A percentile compares a stretch with the other conserved stretches of the same genome.
Evolutionary conservation across 2,329 filamentous ascomycete species (phyloP).

Genomic region (Chaetomium olivaceum): DNA sequence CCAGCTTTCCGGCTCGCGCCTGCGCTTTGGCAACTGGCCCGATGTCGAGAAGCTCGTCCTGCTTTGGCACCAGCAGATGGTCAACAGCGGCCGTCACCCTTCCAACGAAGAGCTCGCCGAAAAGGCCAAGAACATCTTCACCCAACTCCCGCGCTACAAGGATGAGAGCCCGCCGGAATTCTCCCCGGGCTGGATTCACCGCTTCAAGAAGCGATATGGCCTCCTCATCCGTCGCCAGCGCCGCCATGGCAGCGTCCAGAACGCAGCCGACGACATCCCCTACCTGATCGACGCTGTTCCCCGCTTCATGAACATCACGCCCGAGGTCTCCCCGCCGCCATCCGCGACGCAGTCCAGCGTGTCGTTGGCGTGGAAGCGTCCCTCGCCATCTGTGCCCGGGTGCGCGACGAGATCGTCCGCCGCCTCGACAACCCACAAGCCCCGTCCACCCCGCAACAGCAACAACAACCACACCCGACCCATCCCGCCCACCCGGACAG

Average conservation of each 20-base stretch:
- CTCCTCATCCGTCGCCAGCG: constrained; percentile 59
- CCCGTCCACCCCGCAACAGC: constrained; percentile 18
- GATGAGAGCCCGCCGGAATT: constrained; percentile 62
- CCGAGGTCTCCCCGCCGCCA: constrained; percentile 62
- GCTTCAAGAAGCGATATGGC: constrained; percentile 65
- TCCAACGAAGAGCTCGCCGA: constrained; percentile 64
- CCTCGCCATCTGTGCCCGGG: constrained; percentile 56
- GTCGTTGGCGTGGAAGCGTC: constrained; percentile 57
- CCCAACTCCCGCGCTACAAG: constrained; percentile 59
- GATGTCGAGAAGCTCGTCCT: constrained; percentile 61
- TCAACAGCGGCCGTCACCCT: constrained; percentile 55
- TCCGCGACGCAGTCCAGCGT: constrained; percentile 58
- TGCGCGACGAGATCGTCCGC: constrained; percentile 59
- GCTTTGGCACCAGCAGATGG: constrained; percentile 56
- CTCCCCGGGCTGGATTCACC: constrained; percentile 64
- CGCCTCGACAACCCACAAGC: constrained; percentile 39
- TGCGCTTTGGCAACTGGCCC: constrained; percentile 65
- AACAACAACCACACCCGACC: constrained; percentile 16
- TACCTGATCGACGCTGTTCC: constrained; percentile 63
- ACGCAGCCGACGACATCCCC: constrained; percentile 56
- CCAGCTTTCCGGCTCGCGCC: constrained; percentile 61
- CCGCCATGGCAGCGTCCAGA: constrained; percentile 50
- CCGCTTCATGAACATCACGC: constrained; percentile 57
- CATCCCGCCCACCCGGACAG: background rate
- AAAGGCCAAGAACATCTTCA: constrained; percentile 61